Percentiles rank a stretch among this genome's conserved stretches.
These are phyloP conservation scores for Hypsizygus ulmarius DNA, from an alignment of 1,284 basidiomycete genomes.

Conservation along the genomic window DNA sequence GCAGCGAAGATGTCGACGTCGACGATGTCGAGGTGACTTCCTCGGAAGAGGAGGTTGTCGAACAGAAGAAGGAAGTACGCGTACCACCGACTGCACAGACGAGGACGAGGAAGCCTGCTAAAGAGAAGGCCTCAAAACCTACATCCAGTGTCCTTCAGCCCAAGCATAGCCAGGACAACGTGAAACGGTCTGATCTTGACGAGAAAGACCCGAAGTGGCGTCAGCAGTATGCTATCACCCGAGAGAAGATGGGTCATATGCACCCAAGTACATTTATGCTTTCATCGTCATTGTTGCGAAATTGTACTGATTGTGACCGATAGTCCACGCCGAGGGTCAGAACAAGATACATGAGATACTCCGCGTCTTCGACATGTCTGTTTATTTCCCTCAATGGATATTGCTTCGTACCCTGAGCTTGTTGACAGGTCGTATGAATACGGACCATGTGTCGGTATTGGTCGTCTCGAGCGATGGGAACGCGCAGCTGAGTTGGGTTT, in stretches of 20 bases:
- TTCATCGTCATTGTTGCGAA: background rate
- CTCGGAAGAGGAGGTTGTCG: slow-evolving; percentile 15
- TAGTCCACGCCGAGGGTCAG: slow-evolving; percentile 64
- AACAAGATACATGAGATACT: slow-evolving; percentile 70
- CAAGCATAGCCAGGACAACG: slow-evolving; percentile 1
- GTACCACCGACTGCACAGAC: slow-evolving; percentile 7
- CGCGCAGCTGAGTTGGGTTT: slow-evolving; percentile 80
- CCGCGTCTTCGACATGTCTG: slow-evolving; percentile 76
- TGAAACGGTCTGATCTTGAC: slow-evolving; percentile 29
- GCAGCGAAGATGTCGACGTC: slow-evolving; percentile 17
- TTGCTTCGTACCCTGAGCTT: background rate
- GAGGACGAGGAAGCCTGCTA: background rate
- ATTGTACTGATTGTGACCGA: slow-evolving; percentile 1
- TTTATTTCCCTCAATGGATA: slow-evolving; percentile 4
- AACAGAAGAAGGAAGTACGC: slow-evolving; percentile 1
- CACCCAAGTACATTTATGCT: slow-evolving; percentile 52
- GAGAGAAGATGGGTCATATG: slow-evolving; percentile 46
- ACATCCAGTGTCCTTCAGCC: background rate
- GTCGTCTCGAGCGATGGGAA: slow-evolving; percentile 86
- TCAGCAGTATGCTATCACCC: slow-evolving; percentile 39
- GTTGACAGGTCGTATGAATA: slow-evolving; percentile 67
- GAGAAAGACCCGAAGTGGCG: slow-evolving; percentile 52
- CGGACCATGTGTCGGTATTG: slow-evolving; percentile 84
- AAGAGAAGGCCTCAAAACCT: too few species aligned
- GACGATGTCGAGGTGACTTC: slow-evolving; percentile 21